phyloP scores from a whole-genome alignment of 345 rosid species.

The Moricandia arvensis region DNA sequence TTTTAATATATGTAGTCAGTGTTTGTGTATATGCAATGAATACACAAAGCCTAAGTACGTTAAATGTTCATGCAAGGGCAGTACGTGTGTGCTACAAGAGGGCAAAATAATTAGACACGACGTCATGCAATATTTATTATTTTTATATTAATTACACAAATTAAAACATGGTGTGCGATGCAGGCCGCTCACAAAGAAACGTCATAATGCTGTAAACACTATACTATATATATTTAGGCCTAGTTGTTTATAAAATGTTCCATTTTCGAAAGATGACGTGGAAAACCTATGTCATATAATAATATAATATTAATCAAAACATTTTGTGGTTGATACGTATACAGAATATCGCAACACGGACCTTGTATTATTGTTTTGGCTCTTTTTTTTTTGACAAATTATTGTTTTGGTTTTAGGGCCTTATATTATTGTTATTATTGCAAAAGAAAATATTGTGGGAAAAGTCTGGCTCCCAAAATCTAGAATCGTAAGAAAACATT shows the following conservation, averaged over 20 bases:
- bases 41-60: not conserved
- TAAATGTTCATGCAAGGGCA: conserved; percentile 14
- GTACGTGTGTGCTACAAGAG: not conserved
- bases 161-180: conserved; percentile 11
- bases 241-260: conserved; percentile 13
- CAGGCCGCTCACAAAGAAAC: conserved; percentile 20
- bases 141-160: conserved; percentile 1
- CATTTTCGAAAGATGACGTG: not conserved
- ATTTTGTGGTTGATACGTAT: conserved; percentile 8
- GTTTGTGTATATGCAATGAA: conserved; percentile 3
- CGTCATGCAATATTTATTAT: conserved; percentile 2
- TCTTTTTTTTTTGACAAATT: too few relatives aligned
- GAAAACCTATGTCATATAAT: not conserved
- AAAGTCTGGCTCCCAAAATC: not conserved
- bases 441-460: not conserved
- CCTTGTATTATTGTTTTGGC: conserved; percentile 9
- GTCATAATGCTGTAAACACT: conserved; percentile 17
- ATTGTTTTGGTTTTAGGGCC: not conserved
- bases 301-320: not conserved
- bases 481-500: not conserved
- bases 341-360: not conserved
- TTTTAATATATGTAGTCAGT: not conserved
- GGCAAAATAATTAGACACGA: not conserved
- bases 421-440: not conserved
- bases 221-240: not conserved